Evolutionary conservation across 495 filamentous ascomycete species (phyloP), one percentile per base, ranked within the genome.

Genomic region (Talaromyces proteolyticus): DNA sequence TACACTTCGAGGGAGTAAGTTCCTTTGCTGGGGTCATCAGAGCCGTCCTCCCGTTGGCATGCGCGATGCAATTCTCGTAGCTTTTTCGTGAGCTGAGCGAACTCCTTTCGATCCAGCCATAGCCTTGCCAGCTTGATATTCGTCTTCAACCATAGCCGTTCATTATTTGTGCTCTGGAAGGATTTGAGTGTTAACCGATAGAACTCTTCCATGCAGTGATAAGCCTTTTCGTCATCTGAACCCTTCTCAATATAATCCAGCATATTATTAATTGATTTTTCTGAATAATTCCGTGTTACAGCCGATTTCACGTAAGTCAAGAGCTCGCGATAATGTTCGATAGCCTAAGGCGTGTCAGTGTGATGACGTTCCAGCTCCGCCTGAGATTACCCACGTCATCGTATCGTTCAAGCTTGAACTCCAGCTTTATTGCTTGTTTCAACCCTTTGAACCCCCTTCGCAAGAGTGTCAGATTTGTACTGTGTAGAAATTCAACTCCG

Each of bases 181-280:
- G 93, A 93, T 51, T 87, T 76, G 19, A 98, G 81, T 2, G 93
- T 97, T 58, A 89, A 69, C 7, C 89, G 92, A 67, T 97, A 98
- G 75, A 98, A 96, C 51, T 89, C 76, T 67, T 96, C 93, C 82
- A 97, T 95, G 69, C 86, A 95, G 52, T 85, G 73, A 58, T 86
- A 85, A 1, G 89, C 89, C 44, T 76, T 77, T 12, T 85, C 79
- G 56, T 89, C 84, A 59, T 90, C 92, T 21, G 89, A 87, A 40
- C 83, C 82, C 66, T 96, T 96, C 69, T 96, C 91, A 61, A 98
- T 94, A 67, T 86, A 95, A 69, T 97, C 95, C 23, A 98, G 88
- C 85, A 98, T 96, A 63, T 96, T 98, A 71, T 96, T 96, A 67
- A 98, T 95, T 8, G 92, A 96, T 66, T 97, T 98, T 65, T 98